phyloP scores from a whole-genome alignment of 2,329 filamentous ascomycete genomes.

The Orbilia javanica region DNA sequence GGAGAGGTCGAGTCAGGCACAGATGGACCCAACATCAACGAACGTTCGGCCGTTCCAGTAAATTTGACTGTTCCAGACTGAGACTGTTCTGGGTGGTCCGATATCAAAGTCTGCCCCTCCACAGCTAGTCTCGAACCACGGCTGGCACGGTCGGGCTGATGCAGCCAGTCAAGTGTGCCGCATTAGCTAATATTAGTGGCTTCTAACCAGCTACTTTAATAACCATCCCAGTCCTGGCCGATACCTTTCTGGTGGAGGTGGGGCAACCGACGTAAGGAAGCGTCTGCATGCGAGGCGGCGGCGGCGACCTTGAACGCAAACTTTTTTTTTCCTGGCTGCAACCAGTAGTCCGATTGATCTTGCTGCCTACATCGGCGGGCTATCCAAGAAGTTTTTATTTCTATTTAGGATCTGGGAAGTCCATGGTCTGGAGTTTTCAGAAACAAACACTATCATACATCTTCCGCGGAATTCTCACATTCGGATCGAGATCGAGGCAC shows the following conservation, averaged over 20 bases:
- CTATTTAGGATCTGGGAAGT: conserved; percentile 3
- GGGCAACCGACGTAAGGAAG: conserved; percentile 21
- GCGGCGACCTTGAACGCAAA: conserved; percentile 29
- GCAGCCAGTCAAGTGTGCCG: conserved; percentile 39
- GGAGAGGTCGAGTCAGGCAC: background rate
- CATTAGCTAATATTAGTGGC: conserved; percentile 34
- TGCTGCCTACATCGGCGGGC: conserved; percentile 38
- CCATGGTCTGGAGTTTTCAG: background rate
- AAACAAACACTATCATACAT: conserved; percentile 2
- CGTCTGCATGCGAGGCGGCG: conserved; percentile 15
- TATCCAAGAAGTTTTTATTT: conserved; percentile 12
- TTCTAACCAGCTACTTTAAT: background rate
- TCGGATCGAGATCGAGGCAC: background rate
- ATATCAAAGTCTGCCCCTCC: conserved; percentile 46
- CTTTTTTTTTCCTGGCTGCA: conserved; percentile 37
- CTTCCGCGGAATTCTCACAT: conserved; percentile 1
- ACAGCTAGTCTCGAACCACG: conserved; percentile 16
- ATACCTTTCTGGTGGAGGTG: conserved; percentile 15
- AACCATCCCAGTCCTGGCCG: conserved; percentile 23
- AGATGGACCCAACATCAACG: conserved; percentile 21
- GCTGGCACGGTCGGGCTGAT: conserved; percentile 15
- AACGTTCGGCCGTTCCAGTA: background rate
- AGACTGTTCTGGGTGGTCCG: conserved; percentile 28
- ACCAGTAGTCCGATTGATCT: background rate
- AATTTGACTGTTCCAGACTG: conserved; percentile 17